Percentiles rank a stretch among this genome's conserved stretches.
These are phyloP conservation scores for Ceriops tagal DNA, from an alignment of 345 rosid genomes.

Conservation along the genomic window DNA sequence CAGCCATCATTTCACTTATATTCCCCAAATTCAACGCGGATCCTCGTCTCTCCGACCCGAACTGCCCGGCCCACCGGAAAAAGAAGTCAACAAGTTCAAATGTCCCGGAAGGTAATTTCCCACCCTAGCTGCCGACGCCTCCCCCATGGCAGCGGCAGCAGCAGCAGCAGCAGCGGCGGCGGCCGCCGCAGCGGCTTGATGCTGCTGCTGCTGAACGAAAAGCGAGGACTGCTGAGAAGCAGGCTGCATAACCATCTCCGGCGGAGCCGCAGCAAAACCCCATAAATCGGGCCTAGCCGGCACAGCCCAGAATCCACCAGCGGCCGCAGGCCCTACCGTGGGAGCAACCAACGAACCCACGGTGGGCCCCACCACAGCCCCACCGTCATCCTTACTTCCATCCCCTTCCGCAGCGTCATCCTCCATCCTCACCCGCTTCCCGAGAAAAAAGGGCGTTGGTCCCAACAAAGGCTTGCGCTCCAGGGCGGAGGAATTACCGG, in stretches of 20 bases:
- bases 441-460: slow-evolving; percentile 76
- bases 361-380: slow-evolving; percentile 8
- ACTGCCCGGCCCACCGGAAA: slow-evolving; percentile 29
- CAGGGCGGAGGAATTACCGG: slow-evolving; percentile 26
- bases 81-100: slow-evolving; percentile 32
- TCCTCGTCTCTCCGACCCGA: slow-evolving; percentile 35
- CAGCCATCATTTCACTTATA: slow-evolving; percentile 16
- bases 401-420: slow-evolving; percentile 41
- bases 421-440: slow-evolving; percentile 58
- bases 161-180: slow-evolving; percentile 24
- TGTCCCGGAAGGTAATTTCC: slow-evolving; percentile 35
- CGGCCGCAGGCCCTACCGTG: slow-evolving; percentile 28
- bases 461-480: slow-evolving; percentile 78
- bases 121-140: slow-evolving; percentile 52
- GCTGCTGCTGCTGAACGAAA: slow-evolving; percentile 69
- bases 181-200: slow-evolving; percentile 29
- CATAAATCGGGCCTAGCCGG: slow-evolving; percentile 81
- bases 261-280: slow-evolving; percentile 64
- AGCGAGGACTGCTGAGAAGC: slow-evolving; percentile 44
- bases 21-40: slow-evolving; percentile 12
- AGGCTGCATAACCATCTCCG: slow-evolving; percentile 63
- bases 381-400: slow-evolving; percentile 20
- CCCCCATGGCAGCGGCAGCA: slow-evolving; percentile 54
- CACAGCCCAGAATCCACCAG: slow-evolving; percentile 90
- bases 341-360: slow-evolving; percentile 13